Evolutionary conservation across 768 basidiomycete species (phyloP).

Genomic region (Podaxis pistillaris): DNA sequence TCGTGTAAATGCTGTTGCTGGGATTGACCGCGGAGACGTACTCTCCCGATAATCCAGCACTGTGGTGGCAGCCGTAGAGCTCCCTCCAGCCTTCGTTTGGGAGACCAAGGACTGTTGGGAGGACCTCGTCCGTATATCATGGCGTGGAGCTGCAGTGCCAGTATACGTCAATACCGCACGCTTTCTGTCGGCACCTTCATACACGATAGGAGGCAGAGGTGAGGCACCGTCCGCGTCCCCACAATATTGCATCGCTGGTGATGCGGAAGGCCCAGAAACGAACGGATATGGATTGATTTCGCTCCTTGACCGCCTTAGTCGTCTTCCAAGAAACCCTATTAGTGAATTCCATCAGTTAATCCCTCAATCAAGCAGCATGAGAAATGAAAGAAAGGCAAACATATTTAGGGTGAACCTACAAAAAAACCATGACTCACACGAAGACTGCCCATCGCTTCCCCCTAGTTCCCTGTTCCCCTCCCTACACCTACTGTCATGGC

Average conservation of each 20-base stretch:
- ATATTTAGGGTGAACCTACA: background rate
- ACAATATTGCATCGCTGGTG: background rate
- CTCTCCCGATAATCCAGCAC: too few species aligned
- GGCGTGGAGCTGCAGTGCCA: background rate
- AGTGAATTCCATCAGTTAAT: background rate
- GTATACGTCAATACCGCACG: background rate
- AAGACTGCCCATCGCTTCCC: background rate
- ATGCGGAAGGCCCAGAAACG: background rate
- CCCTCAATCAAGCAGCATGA: background rate
- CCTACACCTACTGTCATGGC: background rate
- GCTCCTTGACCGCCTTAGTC: background rate
- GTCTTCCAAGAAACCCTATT: background rate
- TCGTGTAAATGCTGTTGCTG: too few species aligned
- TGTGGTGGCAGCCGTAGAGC: too few species aligned
- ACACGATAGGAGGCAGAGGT: background rate
- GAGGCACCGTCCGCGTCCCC: background rate
- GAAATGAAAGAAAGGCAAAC: background rate
- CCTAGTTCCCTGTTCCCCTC: background rate
- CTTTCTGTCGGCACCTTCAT: background rate
- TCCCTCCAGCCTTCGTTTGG: too few species aligned
- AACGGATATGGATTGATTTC: slow-evolving; percentile 5
- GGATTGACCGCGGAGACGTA: too few species aligned
- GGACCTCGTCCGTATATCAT: too few species aligned
- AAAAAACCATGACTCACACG: background rate
- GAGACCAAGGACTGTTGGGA: too few species aligned